Base-by-base conservation (phyloP, 176 grass and related monocot species). In the Triticum turgidum region DNA sequence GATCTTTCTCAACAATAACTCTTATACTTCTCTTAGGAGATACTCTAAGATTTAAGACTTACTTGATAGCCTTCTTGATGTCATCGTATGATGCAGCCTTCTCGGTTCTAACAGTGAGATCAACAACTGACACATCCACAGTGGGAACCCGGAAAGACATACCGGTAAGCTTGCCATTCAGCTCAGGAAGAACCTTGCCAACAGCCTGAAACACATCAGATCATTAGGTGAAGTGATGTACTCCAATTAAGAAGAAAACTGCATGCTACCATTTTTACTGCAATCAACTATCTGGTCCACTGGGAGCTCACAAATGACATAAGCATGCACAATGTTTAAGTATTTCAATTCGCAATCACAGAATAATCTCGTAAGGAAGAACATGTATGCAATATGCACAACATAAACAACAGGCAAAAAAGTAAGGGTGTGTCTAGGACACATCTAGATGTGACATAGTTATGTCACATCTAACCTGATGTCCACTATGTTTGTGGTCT, bases 111-210 rank as follows among this genome's bases (percentile, higher is more conserved):
- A 94, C 93, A 2, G 93, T 94, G 85, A 94, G 93, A 70, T 94
- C 93, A 67, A 94, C 93, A 83, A 94, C 93, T 41, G 93, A 94
- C 25, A 94, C 93, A 63, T 94, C 93, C 6, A 94, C 90, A 0
- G 93, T 94, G 20, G 93, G 93, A 66, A 94, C 90, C 37, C 93
- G 90, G 90, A 94, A 92, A 32, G 90, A 82, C 93, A 92, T 94
- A 61, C 93, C 93, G 7, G 93, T 94, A 21, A 94, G 86, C 65
- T 94, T 94, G 67, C 93, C 93, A 2, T 94, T 94, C 82, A 94
- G 82, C 38, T 82, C 90, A 80, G 93, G 93, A 54, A 94, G 93
- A 82, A 94, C 93, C 90, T 94, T 92, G 5, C 93, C 93, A 27
- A 94, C 93, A 86, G 93, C 93, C 93, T 94, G 85, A 38, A 72